Conservation (phyloP, 495 filamentous ascomycete genomes). For the Penicillium steckii region DNA sequence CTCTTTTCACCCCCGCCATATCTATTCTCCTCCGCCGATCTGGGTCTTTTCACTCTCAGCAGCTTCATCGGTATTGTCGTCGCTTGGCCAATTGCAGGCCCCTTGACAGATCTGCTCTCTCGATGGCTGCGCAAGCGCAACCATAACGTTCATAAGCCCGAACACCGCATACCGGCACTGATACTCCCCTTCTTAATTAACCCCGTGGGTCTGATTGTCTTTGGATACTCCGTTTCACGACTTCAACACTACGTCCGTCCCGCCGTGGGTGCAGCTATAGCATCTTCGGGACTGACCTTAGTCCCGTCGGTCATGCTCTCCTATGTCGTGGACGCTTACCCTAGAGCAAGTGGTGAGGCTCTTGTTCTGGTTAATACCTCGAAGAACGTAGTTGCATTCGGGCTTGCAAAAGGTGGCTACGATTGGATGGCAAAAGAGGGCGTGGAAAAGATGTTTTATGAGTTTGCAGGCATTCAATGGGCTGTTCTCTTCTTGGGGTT, state of each 20-base stretch:
- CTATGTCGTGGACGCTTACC: conserved; percentile 33
- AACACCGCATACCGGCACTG: conserved; percentile 30
- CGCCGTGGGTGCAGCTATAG: conserved; percentile 27
- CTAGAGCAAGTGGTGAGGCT: conserved; percentile 27
- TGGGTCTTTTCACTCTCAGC: conserved; percentile 30
- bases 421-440: conserved; percentile 33
- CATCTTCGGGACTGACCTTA: conserved; percentile 22
- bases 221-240: conserved; percentile 24
- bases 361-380: conserved; percentile 37
- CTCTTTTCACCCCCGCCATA: conserved; percentile 30
- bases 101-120: conserved; percentile 30
- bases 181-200: conserved; percentile 30
- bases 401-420: conserved; percentile 24
- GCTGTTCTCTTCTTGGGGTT: conserved; percentile 27
- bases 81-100: conserved; percentile 31
- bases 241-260: conserved; percentile 20
- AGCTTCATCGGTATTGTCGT: conserved; percentile 32
- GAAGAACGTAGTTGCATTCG: conserved; percentile 43
- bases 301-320: conserved; percentile 35
- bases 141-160: conserved; percentile 27
- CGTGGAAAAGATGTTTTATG: conserved; percentile 37
- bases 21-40: conserved; percentile 23
- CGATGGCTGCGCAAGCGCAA: conserved; percentile 29
- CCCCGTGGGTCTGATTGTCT: conserved; percentile 29
- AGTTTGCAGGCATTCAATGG: conserved; percentile 40